These are phyloP conservation scores for Bipolaris victoriae DNA, from an alignment of 2,329 filamentous ascomycete genomes.

Conservation along the genomic window DNA sequence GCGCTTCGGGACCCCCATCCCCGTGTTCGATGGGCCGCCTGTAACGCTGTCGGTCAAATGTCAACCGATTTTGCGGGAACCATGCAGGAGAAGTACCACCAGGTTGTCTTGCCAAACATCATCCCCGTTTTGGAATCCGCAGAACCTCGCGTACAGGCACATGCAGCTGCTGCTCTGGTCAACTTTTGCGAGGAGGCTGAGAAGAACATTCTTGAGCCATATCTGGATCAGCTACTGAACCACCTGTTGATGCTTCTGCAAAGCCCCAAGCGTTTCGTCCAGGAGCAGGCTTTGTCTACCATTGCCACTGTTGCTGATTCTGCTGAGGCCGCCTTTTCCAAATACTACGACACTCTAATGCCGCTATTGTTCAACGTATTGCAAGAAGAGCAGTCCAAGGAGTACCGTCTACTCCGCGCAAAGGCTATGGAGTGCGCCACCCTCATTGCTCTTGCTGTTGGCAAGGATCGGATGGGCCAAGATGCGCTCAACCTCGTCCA, in stretches of 20 bases:
- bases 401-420: slow-evolving; percentile 86
- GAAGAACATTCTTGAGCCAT: slow-evolving; percentile 87
- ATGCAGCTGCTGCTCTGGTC: slow-evolving; percentile 95
- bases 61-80: slow-evolving; percentile 98
- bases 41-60: slow-evolving; percentile 99
- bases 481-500: slow-evolving; percentile 89
- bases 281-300: slow-evolving; percentile 95
- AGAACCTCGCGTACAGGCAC: slow-evolving; percentile 93
- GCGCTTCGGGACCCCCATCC: slow-evolving; percentile 88
- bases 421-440: slow-evolving; percentile 99
- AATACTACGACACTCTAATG: slow-evolving; percentile 97
- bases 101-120: slow-evolving; percentile 84
- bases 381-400: slow-evolving; percentile 88
- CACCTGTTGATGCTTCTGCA: slow-evolving; percentile 87
- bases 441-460: slow-evolving; percentile 91
- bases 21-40: slow-evolving; percentile 94
- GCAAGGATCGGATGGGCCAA: slow-evolving; percentile 85
- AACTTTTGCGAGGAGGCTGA: slow-evolving; percentile 99
- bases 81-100: slow-evolving; percentile 96
- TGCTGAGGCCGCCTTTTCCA: slow-evolving; percentile 89
- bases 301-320: slow-evolving; percentile 99
- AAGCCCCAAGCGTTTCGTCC: slow-evolving; percentile 92
- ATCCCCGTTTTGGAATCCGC: slow-evolving; percentile 89
- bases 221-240: slow-evolving; percentile 84
- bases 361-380: slow-evolving; percentile 89